These are phyloP conservation scores for Chlorella ohadii DNA, from an alignment of 139 green algal species.

Conservation along the genomic window DNA sequence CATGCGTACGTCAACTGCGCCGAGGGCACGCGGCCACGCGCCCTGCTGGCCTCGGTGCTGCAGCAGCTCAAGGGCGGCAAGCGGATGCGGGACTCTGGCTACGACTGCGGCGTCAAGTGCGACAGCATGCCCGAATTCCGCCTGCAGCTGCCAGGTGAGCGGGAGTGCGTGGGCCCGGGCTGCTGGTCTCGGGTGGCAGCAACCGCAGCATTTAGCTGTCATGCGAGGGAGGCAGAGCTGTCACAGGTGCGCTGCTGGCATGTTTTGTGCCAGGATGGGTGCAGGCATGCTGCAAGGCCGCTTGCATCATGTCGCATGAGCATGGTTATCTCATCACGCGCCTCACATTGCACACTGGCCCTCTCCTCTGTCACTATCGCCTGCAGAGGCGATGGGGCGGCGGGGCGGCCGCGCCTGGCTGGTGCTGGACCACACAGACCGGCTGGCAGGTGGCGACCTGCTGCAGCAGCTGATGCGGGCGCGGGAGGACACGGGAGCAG, in stretches of 20 bases:
- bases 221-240: no score
- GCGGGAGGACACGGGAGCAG: constrained; percentile 21
- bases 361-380: no score
- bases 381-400: background rate
- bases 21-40: constrained; percentile 23
- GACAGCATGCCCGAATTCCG: constrained; percentile 52
- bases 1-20: constrained; percentile 52
- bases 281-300: no score
- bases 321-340: no score
- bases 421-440: constrained; percentile 50
- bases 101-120: constrained; percentile 20
- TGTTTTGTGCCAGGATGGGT: no score
- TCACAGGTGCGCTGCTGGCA: no score
- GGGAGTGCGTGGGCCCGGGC: no score
- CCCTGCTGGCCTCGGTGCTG: constrained; percentile 43
- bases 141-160: constrained; percentile 31
- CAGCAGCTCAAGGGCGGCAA: constrained; percentile 55
- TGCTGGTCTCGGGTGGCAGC: background rate
- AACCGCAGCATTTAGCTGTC: no score
- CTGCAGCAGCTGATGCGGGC: constrained; percentile 40
- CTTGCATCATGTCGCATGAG: background rate
- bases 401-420: background rate
- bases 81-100: constrained; percentile 33
- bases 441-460: constrained; percentile 38
- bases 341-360: background rate